Base-by-base conservation (phyloP, 805 yeast species). In the Hanseniaspora mollemarum region DNA sequence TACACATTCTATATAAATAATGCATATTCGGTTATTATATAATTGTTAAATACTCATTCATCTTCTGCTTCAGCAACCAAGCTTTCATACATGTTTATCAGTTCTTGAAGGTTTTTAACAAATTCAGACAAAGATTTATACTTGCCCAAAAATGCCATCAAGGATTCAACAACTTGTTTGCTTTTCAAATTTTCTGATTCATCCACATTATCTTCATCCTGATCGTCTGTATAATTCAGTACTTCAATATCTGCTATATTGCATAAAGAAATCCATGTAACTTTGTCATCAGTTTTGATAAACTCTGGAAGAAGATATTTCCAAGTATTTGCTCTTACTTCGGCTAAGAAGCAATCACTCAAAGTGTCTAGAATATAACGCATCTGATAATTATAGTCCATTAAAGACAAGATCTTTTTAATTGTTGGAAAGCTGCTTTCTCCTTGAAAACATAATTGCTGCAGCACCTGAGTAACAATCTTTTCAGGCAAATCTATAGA, bases 221-320 rank as follows among this genome's bases (percentile, higher is more conserved):
- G 16, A 28, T 37, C 18, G 28, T 43, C 43, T 31, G 49, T 29
- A 46, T 41, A 49, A 4, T 49, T 42, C 10, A 42, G 24, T 22
- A 49, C 43, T 18, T 41, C 32, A 3, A 48, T 19, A 40, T 48
- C 51, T 8, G 45, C 51, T 16, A 18, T 22, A 33, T 49, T 49
- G 24, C 46, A 41, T 2, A 49, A 12, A 3, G 38, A 24, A 6
- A 41, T 35, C 46, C 46, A 41, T 4, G 22, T 41, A 21, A 19
- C 29, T n/a, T 28, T 49, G 22, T 49, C 50, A 40, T 39, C 24
- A 6, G 59, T 58, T 54, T 74, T 72, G 4, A 73, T 57, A 56
- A 79, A 62, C 55, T 87, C 69, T 57, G 81, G 86, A 61, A 82
- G 86, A 59, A 87, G 71, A 22, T 86, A 77, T 3, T 81, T 77